A percentile compares a stretch with the other conserved stretches of the same genome.
phyloP scores from a whole-genome alignment of 257 asterid species.

The Nicotiana knightiana region DNA sequence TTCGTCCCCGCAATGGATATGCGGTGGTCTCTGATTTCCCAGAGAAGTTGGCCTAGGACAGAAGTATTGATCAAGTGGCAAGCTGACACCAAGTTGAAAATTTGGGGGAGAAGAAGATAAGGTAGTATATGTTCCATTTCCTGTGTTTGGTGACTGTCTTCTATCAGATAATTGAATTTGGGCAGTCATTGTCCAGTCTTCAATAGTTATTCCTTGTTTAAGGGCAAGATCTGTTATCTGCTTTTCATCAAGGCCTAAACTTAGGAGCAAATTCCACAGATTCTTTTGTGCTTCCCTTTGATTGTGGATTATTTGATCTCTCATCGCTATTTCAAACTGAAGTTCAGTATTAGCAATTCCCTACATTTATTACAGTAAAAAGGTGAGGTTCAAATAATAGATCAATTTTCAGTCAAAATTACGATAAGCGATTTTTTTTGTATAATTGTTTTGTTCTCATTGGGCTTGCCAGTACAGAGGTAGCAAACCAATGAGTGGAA shows the following conservation, averaged over 20 bases:
- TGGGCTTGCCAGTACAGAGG: not conserved
- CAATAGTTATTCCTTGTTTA: slow-evolving; percentile 60
- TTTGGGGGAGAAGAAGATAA: slow-evolving; percentile 24
- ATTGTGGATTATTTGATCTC: slow-evolving; percentile 80
- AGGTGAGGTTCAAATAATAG: slow-evolving; percentile 6
- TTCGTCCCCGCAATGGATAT: slow-evolving; percentile 40
- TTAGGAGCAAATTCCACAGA: slow-evolving; percentile 63
- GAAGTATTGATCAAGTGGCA: slow-evolving; percentile 40
- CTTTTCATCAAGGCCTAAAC: slow-evolving; percentile 81
- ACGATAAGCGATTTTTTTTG: not conserved
- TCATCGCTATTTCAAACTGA: slow-evolving; percentile 90
- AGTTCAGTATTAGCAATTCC: slow-evolving; percentile 88
- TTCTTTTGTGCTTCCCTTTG: slow-evolving; percentile 80
- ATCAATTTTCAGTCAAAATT: not conserved
- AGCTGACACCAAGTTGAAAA: slow-evolving; percentile 20
- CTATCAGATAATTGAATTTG: slow-evolving; percentile 35
- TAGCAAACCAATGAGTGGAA: not conserved
- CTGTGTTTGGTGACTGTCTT: slow-evolving; percentile 30
- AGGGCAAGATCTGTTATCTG: slow-evolving; percentile 61
- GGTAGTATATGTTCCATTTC: slow-evolving; percentile 19
- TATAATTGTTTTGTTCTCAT: not conserved
- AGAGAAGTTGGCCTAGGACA: slow-evolving; percentile 31
- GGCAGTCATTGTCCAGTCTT: slow-evolving; percentile 43
- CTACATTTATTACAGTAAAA: slow-evolving; percentile 29
- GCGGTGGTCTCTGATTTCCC: slow-evolving; percentile 32